Evolutionary conservation across 2,329 filamentous ascomycete species (phyloP).

Genomic region (Aspergillus sp.): DNA sequence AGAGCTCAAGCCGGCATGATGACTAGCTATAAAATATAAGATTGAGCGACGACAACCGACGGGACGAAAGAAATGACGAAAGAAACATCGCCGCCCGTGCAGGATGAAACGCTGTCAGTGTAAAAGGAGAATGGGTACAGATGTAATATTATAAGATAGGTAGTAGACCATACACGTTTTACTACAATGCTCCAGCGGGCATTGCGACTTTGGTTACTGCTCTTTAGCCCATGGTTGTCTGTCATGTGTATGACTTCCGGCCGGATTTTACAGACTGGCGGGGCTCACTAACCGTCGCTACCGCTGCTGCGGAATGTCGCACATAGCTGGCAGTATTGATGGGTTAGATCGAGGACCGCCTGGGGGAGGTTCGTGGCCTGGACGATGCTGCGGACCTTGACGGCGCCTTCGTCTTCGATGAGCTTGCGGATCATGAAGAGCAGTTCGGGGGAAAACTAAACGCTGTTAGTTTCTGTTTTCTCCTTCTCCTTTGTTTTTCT

Average conservation of each 20-base stretch:
- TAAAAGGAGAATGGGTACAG: slow-evolving; percentile 4
- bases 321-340: slow-evolving; percentile 93
- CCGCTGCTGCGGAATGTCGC: slow-evolving; percentile 94
- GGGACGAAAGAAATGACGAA: neutral
- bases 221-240: neutral
- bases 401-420: slow-evolving; percentile 95
- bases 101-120: neutral
- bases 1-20: neutral
- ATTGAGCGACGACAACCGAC: neutral
- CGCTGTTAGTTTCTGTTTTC: neutral
- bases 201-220: neutral
- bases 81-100: neutral
- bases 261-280: too few relatives aligned
- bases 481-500: neutral
- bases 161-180: neutral
- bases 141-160: slow-evolving; percentile 2
- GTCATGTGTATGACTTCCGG: too few relatives aligned
- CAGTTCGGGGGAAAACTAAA: slow-evolving; percentile 84
- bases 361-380: slow-evolving; percentile 94
- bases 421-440: slow-evolving; percentile 86
- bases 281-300: slow-evolving; percentile 69
- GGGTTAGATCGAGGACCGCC: slow-evolving; percentile 88
- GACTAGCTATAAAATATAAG: neutral
- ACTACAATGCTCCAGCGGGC: neutral
- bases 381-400: slow-evolving; percentile 96